These are phyloP conservation scores for Juncus inflexus DNA, from an alignment of 176 grass and related monocot genomes.

Conservation along the genomic window DNA sequence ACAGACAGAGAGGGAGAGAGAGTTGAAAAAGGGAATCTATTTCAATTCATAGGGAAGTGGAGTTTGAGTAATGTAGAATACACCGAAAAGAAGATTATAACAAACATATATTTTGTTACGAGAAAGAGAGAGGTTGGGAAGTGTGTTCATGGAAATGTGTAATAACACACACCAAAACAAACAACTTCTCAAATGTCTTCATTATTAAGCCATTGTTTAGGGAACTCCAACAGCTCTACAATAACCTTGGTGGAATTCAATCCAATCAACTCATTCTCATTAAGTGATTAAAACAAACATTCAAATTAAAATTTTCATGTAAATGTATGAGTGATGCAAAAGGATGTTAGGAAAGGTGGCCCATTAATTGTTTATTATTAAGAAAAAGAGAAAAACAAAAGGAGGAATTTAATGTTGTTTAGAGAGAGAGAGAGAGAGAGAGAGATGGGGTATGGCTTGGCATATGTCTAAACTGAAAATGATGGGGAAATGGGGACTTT, in stretches of 20 bases:
- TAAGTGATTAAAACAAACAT: not conserved
- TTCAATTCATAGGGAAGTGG: not conserved
- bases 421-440: not conserved
- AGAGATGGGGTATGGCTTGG: too few relatives aligned
- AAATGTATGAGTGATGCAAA: not conserved
- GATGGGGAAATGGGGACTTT: conserved; percentile 37
- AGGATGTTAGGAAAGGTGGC: not conserved
- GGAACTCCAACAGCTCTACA: not conserved
- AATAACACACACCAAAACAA: conserved; percentile 28
- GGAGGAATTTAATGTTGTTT: conserved; percentile 25
- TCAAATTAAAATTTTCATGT: not conserved
- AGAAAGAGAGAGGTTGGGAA: conserved; percentile 29
- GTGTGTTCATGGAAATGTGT: conserved; percentile 70
- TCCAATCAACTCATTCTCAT: not conserved
- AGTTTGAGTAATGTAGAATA: not conserved
- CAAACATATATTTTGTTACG: not conserved
- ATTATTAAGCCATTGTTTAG: conserved; percentile 18
- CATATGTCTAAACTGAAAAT: conserved; percentile 31
- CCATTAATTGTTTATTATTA: not conserved
- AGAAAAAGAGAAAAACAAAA: not conserved
- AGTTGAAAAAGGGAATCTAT: not conserved
- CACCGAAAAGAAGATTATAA: not conserved
- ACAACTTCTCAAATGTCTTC: conserved; percentile 13
- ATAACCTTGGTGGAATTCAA: not conserved
- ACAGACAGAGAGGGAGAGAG: not conserved